Evolutionary conservation across 2,329 filamentous ascomycete species (phyloP), one percentile per base, ranked within the genome.

Genomic region (Purpureocillium lavendulum): DNA sequence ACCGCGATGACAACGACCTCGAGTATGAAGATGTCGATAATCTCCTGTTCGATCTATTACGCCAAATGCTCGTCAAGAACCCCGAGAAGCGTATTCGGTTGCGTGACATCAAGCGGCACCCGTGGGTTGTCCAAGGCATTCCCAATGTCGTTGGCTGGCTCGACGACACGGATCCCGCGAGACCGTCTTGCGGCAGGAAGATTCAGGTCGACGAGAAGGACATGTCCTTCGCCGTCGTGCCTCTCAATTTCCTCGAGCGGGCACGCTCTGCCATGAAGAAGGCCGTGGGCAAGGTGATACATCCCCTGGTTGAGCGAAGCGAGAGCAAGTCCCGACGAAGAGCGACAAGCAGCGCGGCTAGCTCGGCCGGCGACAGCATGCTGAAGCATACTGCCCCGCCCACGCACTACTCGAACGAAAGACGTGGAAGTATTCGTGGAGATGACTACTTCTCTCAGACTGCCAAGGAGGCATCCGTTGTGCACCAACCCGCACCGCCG

Each of bases 131-230:
- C 1, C 71, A 82, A 42, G 88, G 84, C 46, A 76, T 97, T 34
- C 66, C 77, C 28, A 82, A 95, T 49, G 76, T 82, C 30, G 67
- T 77, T 26, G 71, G 73, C 9, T 98, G 92, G 92, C 77, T 96
- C n/a, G 87, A 95, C 51, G 87, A 94, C 46, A 95, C 89, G 1
- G 90, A 97, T 53, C 88, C 89, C 2, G 81, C 79, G 30, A 76
- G 82, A 29, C 82, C 82, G 43, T 82, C 80, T 26, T 78, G 85
- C 41, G 88, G 87, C 48, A 81, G 84, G 56, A 87, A 80, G 61
- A 97, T 98, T 52, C 83, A 96, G 58, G 87, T 97, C 35, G 89
- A 94, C 43, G 87, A 87, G 49, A 81, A 81, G 54, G 92, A 98
- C 62, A 80, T 98, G 53, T 89, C 87, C 34, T 78, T 80, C 40